phyloP scores from a whole-genome alignment of 78 protist species.

The Protostelium mycophagum region DNA sequence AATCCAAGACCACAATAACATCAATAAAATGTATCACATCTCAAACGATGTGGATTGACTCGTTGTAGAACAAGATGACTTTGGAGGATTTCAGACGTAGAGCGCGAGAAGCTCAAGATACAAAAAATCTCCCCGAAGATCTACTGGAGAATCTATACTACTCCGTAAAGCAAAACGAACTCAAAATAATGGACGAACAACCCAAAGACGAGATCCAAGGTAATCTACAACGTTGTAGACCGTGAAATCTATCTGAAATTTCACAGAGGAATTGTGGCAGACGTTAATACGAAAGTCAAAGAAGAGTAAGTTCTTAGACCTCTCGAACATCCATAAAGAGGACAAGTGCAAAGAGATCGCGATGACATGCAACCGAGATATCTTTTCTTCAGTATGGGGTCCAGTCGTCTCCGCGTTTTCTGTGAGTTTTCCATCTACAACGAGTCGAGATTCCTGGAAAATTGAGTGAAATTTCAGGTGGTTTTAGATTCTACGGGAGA shows the following conservation, averaged over 20 bases:
- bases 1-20: too few species aligned
- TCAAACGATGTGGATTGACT: too few species aligned
- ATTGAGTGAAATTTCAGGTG: neutral
- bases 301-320: neutral
- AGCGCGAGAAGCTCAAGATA: neutral
- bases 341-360: neutral
- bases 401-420: neutral
- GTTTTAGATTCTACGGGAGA: neutral
- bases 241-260: neutral
- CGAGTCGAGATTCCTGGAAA: too few species aligned
- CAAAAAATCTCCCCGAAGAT: neutral
- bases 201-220: neutral
- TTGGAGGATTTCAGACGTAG: neutral
- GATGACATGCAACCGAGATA: neutral
- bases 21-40: too few species aligned
- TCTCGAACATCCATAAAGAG: neutral
- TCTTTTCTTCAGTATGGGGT: neutral
- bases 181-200: neutral
- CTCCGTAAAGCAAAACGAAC: neutral
- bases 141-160: neutral
- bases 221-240: neutral
- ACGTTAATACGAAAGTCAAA: neutral
- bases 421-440: neutral
- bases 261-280: neutral
- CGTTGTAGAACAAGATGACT: neutral